A percentile compares a stretch with the other conserved stretches of the same genome.
These are phyloP conservation scores for Globisporangium irregulare DNA, from an alignment of 352 stramenopile species.

Conservation along the genomic window DNA sequence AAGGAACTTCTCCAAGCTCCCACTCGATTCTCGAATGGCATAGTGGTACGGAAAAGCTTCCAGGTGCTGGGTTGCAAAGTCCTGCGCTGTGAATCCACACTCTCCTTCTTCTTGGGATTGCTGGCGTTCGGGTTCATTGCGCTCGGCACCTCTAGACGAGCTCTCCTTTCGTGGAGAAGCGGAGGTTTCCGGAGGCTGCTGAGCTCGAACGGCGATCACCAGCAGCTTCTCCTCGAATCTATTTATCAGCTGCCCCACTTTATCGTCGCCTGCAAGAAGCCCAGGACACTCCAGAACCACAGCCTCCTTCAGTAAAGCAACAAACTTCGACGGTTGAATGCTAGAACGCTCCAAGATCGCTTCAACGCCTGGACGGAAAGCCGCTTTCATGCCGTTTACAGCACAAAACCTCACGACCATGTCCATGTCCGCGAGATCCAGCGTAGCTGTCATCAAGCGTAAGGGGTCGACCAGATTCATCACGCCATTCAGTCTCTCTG, in stretches of 20 bases:
- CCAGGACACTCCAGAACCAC: background rate
- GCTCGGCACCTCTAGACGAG: background rate
- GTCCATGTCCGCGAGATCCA: background rate
- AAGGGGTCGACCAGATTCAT: background rate
- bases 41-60: background rate
- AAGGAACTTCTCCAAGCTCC: background rate
- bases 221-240: background rate
- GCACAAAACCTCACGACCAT: background rate
- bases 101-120: background rate
- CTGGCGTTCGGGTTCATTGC: background rate
- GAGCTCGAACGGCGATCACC: background rate
- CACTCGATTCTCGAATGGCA: background rate
- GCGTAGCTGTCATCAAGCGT: background rate
- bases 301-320: background rate
- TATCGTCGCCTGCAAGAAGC: background rate
- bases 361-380: background rate
- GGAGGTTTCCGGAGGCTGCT: background rate
- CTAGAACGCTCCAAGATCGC: background rate
- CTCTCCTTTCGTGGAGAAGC: background rate
- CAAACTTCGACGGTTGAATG: background rate
- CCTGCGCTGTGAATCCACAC: background rate
- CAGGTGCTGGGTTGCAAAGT: background rate
- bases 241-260: background rate
- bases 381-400: background rate
- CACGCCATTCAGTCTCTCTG: background rate